Evolutionary conservation across 495 filamentous ascomycete species (phyloP).

Genomic region (Coniosporium apollinis): DNA sequence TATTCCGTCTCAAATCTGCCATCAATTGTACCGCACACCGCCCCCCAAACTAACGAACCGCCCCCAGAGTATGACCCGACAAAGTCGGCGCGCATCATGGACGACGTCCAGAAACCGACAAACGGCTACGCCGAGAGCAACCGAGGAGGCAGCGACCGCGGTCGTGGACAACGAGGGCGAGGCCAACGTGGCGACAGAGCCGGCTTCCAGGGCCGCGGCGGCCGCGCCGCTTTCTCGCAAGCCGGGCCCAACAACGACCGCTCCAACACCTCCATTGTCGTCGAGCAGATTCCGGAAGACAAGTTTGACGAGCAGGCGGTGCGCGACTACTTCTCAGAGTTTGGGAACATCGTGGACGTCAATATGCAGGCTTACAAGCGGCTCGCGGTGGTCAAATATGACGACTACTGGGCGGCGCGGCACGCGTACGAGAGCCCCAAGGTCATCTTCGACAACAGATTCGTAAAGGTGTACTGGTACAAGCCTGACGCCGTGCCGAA

Average conservation of each 20-base stretch:
- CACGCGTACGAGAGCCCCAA: slow-evolving; percentile 81
- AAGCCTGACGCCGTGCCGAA: slow-evolving; percentile 37
- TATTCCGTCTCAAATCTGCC: slow-evolving; percentile 1
- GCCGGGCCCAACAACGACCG: slow-evolving; percentile 60
- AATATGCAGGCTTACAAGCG: slow-evolving; percentile 61
- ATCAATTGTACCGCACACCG: slow-evolving; percentile 11
- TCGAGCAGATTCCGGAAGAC: slow-evolving; percentile 86
- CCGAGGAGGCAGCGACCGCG: slow-evolving; percentile 22
- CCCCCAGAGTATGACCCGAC: slow-evolving; percentile 91
- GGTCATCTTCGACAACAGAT: slow-evolving; percentile 90
- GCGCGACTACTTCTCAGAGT: slow-evolving; percentile 67
- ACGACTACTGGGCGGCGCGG: slow-evolving; percentile 53
- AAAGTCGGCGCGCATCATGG: slow-evolving; percentile 31
- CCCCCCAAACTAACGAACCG: too few relatives aligned
- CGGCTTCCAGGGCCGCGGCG: slow-evolving; percentile 27
- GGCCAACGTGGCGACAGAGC: slow-evolving; percentile 27
- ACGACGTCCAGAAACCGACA: slow-evolving; percentile 13
- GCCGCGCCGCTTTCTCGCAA: slow-evolving; percentile 53
- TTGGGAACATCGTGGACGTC: slow-evolving; percentile 59
- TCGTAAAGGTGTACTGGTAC: slow-evolving; percentile 96
- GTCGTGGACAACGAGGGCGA: slow-evolving; percentile 31
- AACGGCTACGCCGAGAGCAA: slow-evolving; percentile 7
- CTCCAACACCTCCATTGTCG: slow-evolving; percentile 63
- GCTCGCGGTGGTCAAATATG: slow-evolving; percentile 68
- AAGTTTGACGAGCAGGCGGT: slow-evolving; percentile 60